Percentiles rank a stretch among this genome's conserved stretches.
Conservation (phyloP, 1,284 basidiomycete species). For the Athelia sp. region DNA sequence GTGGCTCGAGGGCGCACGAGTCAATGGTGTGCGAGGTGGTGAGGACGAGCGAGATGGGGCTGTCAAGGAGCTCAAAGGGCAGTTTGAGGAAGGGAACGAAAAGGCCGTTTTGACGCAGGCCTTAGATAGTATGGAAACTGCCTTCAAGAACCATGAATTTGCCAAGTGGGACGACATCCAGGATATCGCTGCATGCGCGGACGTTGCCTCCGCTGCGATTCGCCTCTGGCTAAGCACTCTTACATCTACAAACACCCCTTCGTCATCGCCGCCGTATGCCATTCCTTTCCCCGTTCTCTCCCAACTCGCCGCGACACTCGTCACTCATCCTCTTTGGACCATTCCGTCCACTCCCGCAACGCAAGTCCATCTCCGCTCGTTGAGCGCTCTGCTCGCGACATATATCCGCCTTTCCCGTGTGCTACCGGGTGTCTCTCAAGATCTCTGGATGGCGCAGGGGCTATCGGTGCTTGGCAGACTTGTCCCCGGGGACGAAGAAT, state of each 20-base stretch:
- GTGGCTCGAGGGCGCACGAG: slow-evolving; percentile 69
- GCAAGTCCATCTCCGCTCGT: slow-evolving; percentile 39
- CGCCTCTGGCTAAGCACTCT: slow-evolving; percentile 61
- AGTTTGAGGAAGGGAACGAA: slow-evolving; percentile 39
- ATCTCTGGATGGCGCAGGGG: slow-evolving; percentile 63
- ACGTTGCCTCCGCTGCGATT: slow-evolving; percentile 42
- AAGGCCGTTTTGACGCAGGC: slow-evolving; percentile 29
- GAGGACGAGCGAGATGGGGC: slow-evolving; percentile 49
- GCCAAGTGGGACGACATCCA: slow-evolving; percentile 13
- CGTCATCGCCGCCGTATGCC: slow-evolving; percentile 43
- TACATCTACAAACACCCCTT: slow-evolving; percentile 31
- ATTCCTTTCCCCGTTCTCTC: slow-evolving; percentile 56
- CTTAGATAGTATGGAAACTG: slow-evolving; percentile 27
- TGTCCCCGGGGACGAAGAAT: slow-evolving; percentile 64
- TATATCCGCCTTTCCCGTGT: slow-evolving; percentile 54
- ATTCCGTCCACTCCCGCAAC: slow-evolving; percentile 20
- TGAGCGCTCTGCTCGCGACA: slow-evolving; percentile 45
- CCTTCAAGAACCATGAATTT: slow-evolving; percentile 12
- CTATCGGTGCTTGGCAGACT: slow-evolving; percentile 48
- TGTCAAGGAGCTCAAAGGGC: slow-evolving; percentile 26
- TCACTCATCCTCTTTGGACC: slow-evolving; percentile 46
- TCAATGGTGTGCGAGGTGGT: slow-evolving; percentile 69
- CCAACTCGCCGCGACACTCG: slow-evolving; percentile 41
- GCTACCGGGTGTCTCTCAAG: slow-evolving; percentile 47
- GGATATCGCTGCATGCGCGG: slow-evolving; percentile 26